These are phyloP conservation scores for Kwoniella sp. DNA, from an alignment of 768 basidiomycete species.

Conservation along the genomic window DNA sequence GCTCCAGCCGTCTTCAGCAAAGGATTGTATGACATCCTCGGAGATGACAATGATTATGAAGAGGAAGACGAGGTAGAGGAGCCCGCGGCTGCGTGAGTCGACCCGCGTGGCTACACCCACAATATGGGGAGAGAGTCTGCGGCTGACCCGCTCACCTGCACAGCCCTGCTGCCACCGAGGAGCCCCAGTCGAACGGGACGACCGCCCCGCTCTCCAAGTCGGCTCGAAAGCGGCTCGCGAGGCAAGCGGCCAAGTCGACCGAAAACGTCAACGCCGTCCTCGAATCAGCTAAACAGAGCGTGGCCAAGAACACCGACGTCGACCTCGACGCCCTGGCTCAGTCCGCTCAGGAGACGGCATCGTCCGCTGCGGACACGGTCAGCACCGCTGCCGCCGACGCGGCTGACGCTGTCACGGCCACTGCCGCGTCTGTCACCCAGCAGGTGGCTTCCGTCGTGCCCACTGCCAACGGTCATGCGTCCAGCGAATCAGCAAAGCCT, in stretches of 20 bases:
- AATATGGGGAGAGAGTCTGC: background rate
- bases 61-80: conserved; percentile 29
- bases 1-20: conserved; percentile 19
- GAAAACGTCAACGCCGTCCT: conserved; percentile 4
- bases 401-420: background rate
- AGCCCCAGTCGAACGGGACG: background rate
- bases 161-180: background rate
- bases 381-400: background rate
- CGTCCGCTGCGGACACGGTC: conserved; percentile 2
- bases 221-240: conserved; percentile 28
- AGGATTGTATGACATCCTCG: conserved; percentile 29
- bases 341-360: too few species aligned
- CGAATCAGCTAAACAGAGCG: conserved; percentile 1
- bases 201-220: conserved; percentile 24
- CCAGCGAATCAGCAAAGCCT: background rate
- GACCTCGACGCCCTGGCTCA: too few species aligned
- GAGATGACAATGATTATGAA: conserved; percentile 17
- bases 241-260: conserved; percentile 15
- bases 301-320: background rate
- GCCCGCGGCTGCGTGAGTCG: conserved; percentile 2
- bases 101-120: background rate
- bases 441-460: background rate
- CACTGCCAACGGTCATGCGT: background rate
- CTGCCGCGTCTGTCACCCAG: background rate
- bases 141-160: background rate